Percentiles rank a stretch among this genome's conserved stretches.
phyloP scores from a whole-genome alignment of 306 rosid species.

The Sesbania bispinosa region DNA sequence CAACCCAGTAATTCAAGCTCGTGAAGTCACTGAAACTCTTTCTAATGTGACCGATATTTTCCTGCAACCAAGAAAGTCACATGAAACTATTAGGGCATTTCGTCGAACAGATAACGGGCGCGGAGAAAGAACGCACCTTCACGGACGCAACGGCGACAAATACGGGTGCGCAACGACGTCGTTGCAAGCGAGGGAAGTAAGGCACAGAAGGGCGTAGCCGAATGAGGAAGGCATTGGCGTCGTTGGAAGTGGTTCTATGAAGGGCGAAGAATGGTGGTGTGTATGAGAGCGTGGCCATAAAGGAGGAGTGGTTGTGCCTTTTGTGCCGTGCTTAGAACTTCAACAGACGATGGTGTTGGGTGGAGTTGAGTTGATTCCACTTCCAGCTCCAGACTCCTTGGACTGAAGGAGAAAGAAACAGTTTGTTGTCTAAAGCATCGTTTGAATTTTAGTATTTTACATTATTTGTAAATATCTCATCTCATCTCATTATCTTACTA shows the following conservation, averaged over 20 bases:
- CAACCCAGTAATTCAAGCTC: slow-evolving; percentile 84
- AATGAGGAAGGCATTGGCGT: slow-evolving; percentile 18
- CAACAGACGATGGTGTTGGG: not conserved
- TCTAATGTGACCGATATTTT: slow-evolving; percentile 45
- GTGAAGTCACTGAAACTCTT: slow-evolving; percentile 59
- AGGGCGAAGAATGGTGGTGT: slow-evolving; percentile 21
- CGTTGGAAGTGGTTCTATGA: slow-evolving; percentile 24
- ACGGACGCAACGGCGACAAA: slow-evolving; percentile 27
- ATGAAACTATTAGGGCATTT: not conserved
- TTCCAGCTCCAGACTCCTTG: too few species aligned
- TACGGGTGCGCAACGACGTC: slow-evolving; percentile 33
- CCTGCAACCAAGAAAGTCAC: slow-evolving; percentile 44
- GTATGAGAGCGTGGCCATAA: slow-evolving; percentile 50
- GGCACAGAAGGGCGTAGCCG: slow-evolving; percentile 26
- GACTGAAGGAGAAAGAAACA: too few species aligned
- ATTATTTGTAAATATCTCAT: too few species aligned
- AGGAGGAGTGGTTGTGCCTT: not conserved
- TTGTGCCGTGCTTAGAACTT: not conserved
- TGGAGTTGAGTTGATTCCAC: too few species aligned
- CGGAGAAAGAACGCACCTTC: slow-evolving; percentile 35
- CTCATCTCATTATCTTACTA: too few species aligned
- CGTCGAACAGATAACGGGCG: slow-evolving; percentile 30
- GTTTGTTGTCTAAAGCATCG: too few species aligned
- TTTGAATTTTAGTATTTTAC: too few species aligned
- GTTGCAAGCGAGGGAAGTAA: slow-evolving; percentile 22